Evolutionary conservation across 108 stramenopile genomes (phyloP).

Genomic region (Skeletonema costatum): DNA sequence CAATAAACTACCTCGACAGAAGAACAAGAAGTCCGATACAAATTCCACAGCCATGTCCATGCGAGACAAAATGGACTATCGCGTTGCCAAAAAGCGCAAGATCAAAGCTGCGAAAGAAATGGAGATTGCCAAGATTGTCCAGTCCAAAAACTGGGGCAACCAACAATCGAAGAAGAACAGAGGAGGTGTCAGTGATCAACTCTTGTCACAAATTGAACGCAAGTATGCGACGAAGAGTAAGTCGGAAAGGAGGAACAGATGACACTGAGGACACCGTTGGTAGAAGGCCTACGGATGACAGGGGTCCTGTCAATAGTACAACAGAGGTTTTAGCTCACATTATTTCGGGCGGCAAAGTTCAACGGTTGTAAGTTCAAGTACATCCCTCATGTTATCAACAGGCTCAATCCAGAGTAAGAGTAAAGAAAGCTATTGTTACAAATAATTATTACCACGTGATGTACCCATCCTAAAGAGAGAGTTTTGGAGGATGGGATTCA

Average conservation of each 20-base stretch:
- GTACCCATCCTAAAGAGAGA: not conserved
- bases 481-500: too few relatives aligned
- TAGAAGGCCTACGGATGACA: too few relatives aligned
- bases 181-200: not conserved
- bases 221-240: not conserved
- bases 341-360: too few relatives aligned
- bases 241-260: not conserved
- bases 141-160: conserved; percentile 11
- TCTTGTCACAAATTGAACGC: not conserved
- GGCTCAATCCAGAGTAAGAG: not conserved
- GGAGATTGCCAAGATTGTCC: conserved; percentile 15
- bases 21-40: not conserved
- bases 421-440: not conserved
- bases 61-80: conserved; percentile 35
- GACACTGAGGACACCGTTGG: not conserved
- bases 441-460: not conserved
- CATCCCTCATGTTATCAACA: not conserved
- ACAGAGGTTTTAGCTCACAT: not conserved
- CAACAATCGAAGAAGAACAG: not conserved
- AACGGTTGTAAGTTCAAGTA: too few relatives aligned
- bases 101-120: conserved; percentile 14
- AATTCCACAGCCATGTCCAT: conserved; percentile 12
- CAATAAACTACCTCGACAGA: not conserved
- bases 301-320: not conserved
- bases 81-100: conserved; percentile 36